These are phyloP conservation scores for Cymbidium sinense DNA, from an alignment of 106 monocot genomes.

Conservation along the genomic window DNA sequence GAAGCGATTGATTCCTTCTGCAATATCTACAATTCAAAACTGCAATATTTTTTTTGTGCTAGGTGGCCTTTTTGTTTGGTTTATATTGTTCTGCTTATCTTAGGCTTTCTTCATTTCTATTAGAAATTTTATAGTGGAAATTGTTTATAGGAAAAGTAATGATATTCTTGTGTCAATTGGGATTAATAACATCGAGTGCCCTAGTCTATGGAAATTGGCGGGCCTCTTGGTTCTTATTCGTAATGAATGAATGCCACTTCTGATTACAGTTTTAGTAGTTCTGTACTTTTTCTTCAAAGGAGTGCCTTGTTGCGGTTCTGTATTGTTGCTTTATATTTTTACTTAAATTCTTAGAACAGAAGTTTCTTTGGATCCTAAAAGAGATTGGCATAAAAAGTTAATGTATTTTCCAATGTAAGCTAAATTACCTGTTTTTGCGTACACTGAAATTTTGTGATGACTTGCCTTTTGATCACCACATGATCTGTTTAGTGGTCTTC, in stretches of 20 bases:
- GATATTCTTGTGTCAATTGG: no score
- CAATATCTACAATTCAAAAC: neutral
- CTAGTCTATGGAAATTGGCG: neutral
- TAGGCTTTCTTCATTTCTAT: neutral
- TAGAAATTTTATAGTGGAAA: neutral
- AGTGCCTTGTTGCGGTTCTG: neutral
- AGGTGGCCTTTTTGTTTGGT: neutral
- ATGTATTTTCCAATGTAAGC: neutral
- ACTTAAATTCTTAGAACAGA: no score
- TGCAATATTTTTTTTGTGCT: neutral
- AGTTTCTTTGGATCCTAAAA: neutral
- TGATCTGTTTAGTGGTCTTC: neutral
- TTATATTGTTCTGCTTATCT: neutral
- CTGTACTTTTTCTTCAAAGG: neutral
- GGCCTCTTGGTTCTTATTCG: neutral
- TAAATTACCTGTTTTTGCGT: neutral
- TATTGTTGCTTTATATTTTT: neutral
- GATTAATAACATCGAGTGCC: no score
- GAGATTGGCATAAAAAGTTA: neutral
- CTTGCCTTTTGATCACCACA: neutral
- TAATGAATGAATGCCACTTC: neutral
- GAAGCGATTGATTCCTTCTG: no score
- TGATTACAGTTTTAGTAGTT: neutral
- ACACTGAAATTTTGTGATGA: neutral
- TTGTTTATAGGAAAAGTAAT: no score